phyloP scores from a whole-genome alignment of 2,329 filamentous ascomycete genomes.

The Colletotrichum orbiculare region DNA sequence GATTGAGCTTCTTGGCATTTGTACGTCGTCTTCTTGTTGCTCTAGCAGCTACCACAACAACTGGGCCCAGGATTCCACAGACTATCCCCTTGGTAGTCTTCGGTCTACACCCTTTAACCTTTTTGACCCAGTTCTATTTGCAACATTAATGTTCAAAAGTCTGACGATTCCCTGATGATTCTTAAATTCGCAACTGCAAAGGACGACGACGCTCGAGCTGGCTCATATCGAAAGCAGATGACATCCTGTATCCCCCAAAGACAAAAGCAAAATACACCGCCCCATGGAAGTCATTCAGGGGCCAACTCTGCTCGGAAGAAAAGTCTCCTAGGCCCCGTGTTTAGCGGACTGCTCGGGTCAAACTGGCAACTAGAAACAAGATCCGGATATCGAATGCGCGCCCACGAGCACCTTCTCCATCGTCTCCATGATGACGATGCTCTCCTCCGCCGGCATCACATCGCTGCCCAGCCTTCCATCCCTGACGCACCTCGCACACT shows the following conservation, averaged over 20 bases:
- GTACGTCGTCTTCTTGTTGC: too few species aligned
- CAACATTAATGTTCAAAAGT: too few species aligned
- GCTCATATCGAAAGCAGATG: neutral
- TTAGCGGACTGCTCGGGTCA: conserved; percentile 68
- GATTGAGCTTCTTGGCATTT: too few species aligned
- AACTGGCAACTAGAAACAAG: conserved; percentile 66
- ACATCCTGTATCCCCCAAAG: neutral
- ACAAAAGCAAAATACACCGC: too few species aligned
- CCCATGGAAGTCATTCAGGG: neutral
- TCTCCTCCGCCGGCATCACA: conserved; percentile 79
- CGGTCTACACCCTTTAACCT: too few species aligned
- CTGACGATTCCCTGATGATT: too few species aligned
- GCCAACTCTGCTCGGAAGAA: neutral
- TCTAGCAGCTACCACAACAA: too few species aligned
- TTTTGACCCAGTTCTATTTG: too few species aligned
- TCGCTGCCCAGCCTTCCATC: conserved; percentile 84
- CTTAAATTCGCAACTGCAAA: too few species aligned
- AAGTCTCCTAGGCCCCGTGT: conserved; percentile 55
- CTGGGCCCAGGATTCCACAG: too few species aligned
- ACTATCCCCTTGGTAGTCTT: too few species aligned
- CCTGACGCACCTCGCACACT: conserved; percentile 77
- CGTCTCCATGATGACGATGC: conserved; percentile 83
- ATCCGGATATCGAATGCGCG: conserved; percentile 64
- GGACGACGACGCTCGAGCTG: too few species aligned
- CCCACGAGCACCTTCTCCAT: conserved; percentile 67